These are phyloP conservation scores for Apophysomyces variabilis DNA, from an alignment of 371 early-diverging fungal species.

Conservation along the genomic window DNA sequence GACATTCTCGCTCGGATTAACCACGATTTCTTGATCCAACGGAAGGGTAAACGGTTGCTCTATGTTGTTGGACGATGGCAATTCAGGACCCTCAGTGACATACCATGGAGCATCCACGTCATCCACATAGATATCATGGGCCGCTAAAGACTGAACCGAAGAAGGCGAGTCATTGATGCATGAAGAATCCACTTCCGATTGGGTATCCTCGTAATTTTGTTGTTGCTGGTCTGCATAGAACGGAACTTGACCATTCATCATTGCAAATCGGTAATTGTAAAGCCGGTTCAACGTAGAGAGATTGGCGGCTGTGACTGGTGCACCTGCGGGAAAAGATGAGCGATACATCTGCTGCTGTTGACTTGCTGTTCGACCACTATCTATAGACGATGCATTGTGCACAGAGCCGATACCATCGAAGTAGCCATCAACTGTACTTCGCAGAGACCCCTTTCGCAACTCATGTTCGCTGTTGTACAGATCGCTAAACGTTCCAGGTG, in stretches of 20 bases:
- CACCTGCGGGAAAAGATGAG: background rate
- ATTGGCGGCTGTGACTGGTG: slow-evolving; percentile 27
- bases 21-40: slow-evolving; percentile 55
- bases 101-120: slow-evolving; percentile 34
- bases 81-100: slow-evolving; percentile 27
- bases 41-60: slow-evolving; percentile 26
- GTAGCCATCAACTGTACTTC: background rate
- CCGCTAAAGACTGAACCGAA: slow-evolving; percentile 16
- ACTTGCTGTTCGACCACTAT: background rate
- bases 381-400: background rate
- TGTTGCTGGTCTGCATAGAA: slow-evolving; percentile 1
- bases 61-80: slow-evolving; percentile 13
- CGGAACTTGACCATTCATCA: slow-evolving; percentile 4
- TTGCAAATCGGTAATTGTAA: slow-evolving; percentile 23
- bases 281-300: slow-evolving; percentile 24
- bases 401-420: background rate
- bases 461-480: background rate
- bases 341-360: background rate
- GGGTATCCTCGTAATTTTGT: background rate
- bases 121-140: slow-evolving; percentile 23
- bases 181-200: background rate
- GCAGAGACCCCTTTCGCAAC: background rate
- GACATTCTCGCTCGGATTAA: slow-evolving; percentile 74
- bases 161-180: background rate
- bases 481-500: slow-evolving; percentile 15